Evolutionary conservation across 768 basidiomycete species (phyloP).

Genomic region (Lentinula sp.): DNA sequence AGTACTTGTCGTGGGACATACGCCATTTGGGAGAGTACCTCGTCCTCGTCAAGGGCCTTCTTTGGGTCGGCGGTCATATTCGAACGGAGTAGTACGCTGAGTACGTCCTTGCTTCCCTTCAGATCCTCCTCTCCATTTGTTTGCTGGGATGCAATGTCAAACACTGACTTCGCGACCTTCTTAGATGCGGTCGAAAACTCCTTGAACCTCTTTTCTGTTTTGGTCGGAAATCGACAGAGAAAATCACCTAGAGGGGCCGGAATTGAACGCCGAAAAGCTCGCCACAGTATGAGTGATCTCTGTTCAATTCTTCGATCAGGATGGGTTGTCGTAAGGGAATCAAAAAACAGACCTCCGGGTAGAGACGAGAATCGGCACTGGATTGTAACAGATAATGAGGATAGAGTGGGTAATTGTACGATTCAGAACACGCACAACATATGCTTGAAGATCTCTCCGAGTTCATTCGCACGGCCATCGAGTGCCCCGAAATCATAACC

Average conservation of each 20-base stretch:
- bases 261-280: neutral
- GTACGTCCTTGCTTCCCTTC: neutral
- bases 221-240: neutral
- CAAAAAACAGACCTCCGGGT: neutral
- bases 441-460: neutral
- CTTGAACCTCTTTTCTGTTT: neutral
- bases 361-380: neutral
- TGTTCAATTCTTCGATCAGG: neutral
- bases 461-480: neutral
- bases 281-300: neutral
- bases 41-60: constrained; percentile 39
- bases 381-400: neutral
- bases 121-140: neutral
- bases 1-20: neutral
- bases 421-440: constrained; percentile 1
- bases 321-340: neutral
- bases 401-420: neutral
- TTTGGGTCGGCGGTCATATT: constrained; percentile 42
- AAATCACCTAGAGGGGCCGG: neutral
- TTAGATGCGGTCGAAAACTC: neutral
- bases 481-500: constrained; percentile 18
- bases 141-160: neutral
- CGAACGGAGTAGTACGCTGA: constrained; percentile 32
- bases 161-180: neutral
- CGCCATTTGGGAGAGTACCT: constrained; percentile 43